Evolutionary conservation across 192 early-diverging fungal species (phyloP), one percentile per base, ranked within the genome.

Genomic region (Coemansia sp.): DNA sequence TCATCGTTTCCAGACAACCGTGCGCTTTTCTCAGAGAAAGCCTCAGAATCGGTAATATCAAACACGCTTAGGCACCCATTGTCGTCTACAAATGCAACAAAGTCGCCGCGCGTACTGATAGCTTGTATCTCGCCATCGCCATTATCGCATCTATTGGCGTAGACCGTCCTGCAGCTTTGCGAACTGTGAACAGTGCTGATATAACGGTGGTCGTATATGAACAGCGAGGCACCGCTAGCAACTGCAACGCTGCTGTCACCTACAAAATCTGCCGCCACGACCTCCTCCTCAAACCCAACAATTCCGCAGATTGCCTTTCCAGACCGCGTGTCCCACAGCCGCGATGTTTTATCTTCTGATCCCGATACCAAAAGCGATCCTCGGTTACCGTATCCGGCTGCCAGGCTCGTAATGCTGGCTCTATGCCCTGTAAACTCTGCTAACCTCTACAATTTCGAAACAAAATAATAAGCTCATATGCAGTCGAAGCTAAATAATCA

Each of bases 71-170:
- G 1, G 20, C 19, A 38, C 6, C 77, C 77, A 29, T 68, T 59
- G 4, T 74, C 77, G 25, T 80, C 77, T 11, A 80, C 77, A 54
- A 61, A 67, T 25, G 77, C 77, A 13, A 74, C 57, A 71, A 80
- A 80, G 48, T 80, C 77, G 5, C 77, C 77, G 20, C 77, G 71
- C 7, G 68, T 57, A 29, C 72, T 71, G 5, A 71, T 48, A 6
- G 56, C 67, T 42, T 74, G 64, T 7, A 80, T 62, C 54, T 80
- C 72, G 20, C 58, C 36, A 1, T 20, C n/a, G 8, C 48, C 57
- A 53, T 33, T 38, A n/a, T 42, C 23, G 36, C 37, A 1, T 13
- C 6, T 44, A 28, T 30, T 14, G n/a, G 33, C 27, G 33, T 31
- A 31, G n/a, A 20, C 17, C 13, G 52, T 14, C 14, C 23, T 14